A percentile compares a stretch with the other conserved stretches of the same genome.
These are phyloP conservation scores for Amoebophrya sp. DNA, from an alignment of 169 alveolate species.

Conservation along the genomic window DNA sequence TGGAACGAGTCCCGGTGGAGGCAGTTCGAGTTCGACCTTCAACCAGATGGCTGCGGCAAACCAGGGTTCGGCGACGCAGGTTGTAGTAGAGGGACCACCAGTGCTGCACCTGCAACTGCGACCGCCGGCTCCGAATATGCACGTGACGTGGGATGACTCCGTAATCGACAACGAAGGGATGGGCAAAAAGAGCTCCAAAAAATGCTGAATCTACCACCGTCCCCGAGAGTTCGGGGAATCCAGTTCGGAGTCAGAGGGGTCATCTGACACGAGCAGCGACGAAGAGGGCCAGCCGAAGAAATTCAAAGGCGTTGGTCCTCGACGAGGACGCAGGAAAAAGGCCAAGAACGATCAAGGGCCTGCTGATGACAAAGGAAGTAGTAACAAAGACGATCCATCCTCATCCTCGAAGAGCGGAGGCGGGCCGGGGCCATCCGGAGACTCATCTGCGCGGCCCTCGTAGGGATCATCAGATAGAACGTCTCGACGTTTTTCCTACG, in stretches of 20 bases:
- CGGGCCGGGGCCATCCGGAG: not conserved
- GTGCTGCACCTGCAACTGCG: not conserved
- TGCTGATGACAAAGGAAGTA: too few relatives aligned
- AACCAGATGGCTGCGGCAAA: too few relatives aligned
- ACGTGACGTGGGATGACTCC: constrained; percentile 7
- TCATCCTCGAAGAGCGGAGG: too few relatives aligned
- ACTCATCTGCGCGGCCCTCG: not conserved
- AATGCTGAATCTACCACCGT: constrained; percentile 12
- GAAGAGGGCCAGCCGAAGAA: not conserved
- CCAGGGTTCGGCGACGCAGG: too few relatives aligned
- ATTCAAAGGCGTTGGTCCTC: not conserved
- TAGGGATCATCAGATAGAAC: too few relatives aligned
- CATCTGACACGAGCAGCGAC: not conserved
- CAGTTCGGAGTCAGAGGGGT: not conserved
- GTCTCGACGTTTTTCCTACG: too few relatives aligned
- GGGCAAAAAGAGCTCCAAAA: not conserved
- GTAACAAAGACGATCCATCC: too few relatives aligned
- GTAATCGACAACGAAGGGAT: constrained; percentile 10
- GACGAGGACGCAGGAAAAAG: not conserved
- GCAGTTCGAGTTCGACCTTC: too few relatives aligned
- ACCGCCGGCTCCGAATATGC: not conserved
- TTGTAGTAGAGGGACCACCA: not conserved
- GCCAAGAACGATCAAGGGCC: too few relatives aligned
- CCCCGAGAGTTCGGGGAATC: constrained; percentile 28
- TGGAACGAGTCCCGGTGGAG: too few relatives aligned